phyloP scores from a whole-genome alignment of 2,329 filamentous ascomycete species.

The Alternaria sp. region DNA sequence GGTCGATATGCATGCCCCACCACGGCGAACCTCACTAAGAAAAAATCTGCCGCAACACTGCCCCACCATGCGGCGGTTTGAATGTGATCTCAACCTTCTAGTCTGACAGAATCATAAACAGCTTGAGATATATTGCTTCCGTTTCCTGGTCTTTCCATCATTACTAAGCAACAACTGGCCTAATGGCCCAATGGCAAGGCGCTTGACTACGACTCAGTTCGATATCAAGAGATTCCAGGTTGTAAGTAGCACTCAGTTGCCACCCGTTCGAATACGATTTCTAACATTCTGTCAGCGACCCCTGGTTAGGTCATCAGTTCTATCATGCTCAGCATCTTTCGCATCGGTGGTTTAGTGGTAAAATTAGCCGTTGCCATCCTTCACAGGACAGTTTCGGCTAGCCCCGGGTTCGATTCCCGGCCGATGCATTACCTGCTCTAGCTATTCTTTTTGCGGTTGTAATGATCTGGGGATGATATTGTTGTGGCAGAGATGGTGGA shows the following conservation, averaged over 20 bases:
- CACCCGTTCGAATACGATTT: neutral
- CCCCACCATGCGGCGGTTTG: neutral
- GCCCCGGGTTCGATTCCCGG: conserved; percentile 43
- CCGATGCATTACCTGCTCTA: conserved; percentile 24
- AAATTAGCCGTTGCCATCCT: conserved; percentile 43
- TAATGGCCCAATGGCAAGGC: conserved; percentile 65
- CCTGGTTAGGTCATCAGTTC: conserved; percentile 17
- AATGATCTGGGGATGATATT: neutral
- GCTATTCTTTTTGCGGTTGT: neutral
- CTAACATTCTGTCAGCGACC: conserved; percentile 3
- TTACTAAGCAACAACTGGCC: conserved; percentile 25
- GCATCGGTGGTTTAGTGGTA: conserved; percentile 46
- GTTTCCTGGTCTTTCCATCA: neutral
- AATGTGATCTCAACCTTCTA: neutral
- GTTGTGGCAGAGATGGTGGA: neutral
- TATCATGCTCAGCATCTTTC: conserved; percentile 2
- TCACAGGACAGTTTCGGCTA: conserved; percentile 31
- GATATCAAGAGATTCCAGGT: conserved; percentile 47
- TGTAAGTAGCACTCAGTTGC: conserved; percentile 7
- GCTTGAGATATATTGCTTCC: fast-evolving
- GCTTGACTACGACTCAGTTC: conserved; percentile 60
- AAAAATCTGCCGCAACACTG: neutral
- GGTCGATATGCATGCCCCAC: conserved; percentile 6
- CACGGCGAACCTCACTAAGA: neutral
- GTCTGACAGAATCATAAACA: fast-evolving